These are phyloP conservation scores for Tolypocladium sp. DNA, from an alignment of 2,329 filamentous ascomycete genomes.

Conservation along the genomic window DNA sequence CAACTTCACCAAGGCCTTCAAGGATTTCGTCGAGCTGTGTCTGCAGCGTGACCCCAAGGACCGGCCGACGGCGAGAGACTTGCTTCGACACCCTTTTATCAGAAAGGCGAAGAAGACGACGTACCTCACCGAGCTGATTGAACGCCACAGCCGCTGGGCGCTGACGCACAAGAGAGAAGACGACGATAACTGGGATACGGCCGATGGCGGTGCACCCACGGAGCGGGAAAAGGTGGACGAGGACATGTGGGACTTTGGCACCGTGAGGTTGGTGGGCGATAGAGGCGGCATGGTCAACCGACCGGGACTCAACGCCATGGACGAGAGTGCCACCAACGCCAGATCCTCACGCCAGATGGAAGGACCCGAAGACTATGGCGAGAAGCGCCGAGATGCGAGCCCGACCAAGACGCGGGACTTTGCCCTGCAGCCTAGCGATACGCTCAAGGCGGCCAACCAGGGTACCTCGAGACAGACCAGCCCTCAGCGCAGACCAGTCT, in stretches of 20 bases:
- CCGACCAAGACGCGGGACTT: slow-evolving; percentile 43
- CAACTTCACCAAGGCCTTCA: slow-evolving; percentile 74
- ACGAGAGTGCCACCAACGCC: slow-evolving; percentile 72
- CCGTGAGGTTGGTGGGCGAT: slow-evolving; percentile 71
- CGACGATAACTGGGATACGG: slow-evolving; percentile 50
- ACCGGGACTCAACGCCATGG: slow-evolving; percentile 60
- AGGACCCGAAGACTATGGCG: slow-evolving; percentile 39
- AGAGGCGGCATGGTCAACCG: slow-evolving; percentile 47
- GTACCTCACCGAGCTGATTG: slow-evolving; percentile 94
- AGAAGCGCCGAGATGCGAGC: slow-evolving; percentile 39
- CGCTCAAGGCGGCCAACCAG: slow-evolving; percentile 41
- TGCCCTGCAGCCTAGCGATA: slow-evolving; percentile 37
- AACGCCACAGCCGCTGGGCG: slow-evolving; percentile 80
- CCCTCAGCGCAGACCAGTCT: slow-evolving; percentile 49
- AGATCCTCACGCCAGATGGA: slow-evolving; percentile 49
- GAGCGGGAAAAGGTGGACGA: slow-evolving; percentile 56
- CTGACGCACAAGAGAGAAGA: slow-evolving; percentile 67
- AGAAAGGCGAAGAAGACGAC: slow-evolving; percentile 87
- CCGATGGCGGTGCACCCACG: slow-evolving; percentile 40
- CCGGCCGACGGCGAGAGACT: slow-evolving; percentile 74
- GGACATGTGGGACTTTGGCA: slow-evolving; percentile 98
- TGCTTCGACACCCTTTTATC: slow-evolving; percentile 85
- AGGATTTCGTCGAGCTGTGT: slow-evolving; percentile 77
- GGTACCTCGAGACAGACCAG: slow-evolving; percentile 48
- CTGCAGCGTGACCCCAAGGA: slow-evolving; percentile 84